Evolutionary conservation across 768 basidiomycete genomes (phyloP).

Genomic region (Pleurotus sapidus): DNA sequence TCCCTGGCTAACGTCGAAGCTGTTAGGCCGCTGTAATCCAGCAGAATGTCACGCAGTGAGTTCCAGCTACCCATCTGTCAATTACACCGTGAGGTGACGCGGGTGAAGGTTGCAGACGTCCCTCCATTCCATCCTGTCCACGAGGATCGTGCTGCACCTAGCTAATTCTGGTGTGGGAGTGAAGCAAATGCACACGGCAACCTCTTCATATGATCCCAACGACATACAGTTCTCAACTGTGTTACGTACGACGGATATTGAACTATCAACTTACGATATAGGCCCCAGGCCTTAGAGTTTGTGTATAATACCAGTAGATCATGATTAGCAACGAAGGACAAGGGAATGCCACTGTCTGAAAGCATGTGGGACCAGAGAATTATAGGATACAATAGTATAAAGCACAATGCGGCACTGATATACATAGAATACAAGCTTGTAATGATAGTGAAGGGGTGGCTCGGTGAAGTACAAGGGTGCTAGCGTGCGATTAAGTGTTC

Average conservation of each 20-base stretch:
- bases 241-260: background rate
- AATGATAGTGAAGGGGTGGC: background rate
- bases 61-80: background rate
- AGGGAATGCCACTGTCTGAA: too few relatives aligned
- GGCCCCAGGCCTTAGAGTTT: too few relatives aligned
- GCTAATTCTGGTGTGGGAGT: slow-evolving; percentile 5
- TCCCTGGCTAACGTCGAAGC: too few relatives aligned
- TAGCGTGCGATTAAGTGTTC: too few relatives aligned
- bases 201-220: background rate
- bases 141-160: slow-evolving; percentile 1
- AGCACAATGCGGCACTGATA: too few relatives aligned
- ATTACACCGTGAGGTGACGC: too few relatives aligned
- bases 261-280: background rate
- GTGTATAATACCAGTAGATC: too few relatives aligned
- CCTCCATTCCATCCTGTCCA: slow-evolving; percentile 4
- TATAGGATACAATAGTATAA: too few relatives aligned
- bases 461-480: background rate
- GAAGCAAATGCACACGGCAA: background rate
- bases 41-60: slow-evolving; percentile 2
- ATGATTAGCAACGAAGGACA: too few relatives aligned
- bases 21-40: background rate
- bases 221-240: background rate
- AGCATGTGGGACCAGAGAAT: too few relatives aligned
- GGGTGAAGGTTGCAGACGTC: background rate
- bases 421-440: too few relatives aligned